Evolutionary conservation across 345 rosid genomes (phyloP), one percentile per base, ranked within the genome.

Genomic region (Capsella bursapastoris): DNA sequence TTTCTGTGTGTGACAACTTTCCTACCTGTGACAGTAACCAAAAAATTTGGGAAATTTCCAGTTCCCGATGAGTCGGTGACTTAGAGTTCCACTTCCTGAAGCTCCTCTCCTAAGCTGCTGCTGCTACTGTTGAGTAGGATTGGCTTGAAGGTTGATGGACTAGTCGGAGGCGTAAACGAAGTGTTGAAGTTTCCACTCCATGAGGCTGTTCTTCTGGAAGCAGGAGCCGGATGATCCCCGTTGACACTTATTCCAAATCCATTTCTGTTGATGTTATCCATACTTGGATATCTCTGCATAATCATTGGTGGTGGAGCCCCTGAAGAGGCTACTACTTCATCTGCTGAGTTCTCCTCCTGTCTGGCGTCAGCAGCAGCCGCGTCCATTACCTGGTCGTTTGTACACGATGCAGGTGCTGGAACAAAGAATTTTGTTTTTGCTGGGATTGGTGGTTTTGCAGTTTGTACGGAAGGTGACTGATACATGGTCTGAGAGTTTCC

Each of bases 341-440:
- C 72, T 48, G 78, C 52, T 67, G 79, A 57, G 62, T 55, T 64
- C 22, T 82, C 86, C 48, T 81, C 86, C 37, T 74, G 84, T 45
- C 68, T 68, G 67, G 78, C 83, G 68, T 92, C 98, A 40, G 81
- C 73, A 51, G 84, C 74, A 38, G 82, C 75, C 40, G 86, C 68
- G 66, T 86, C 88, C 57, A 74, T 79, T 4, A 74, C 60, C 73
- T 81, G 79, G 70, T 89, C 93, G 5, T 72, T n/a, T 84, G 63
- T 22, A 82, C 63, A 31, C 63, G 79, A 48, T 83, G 87, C 59
- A 44, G 89, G 47, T 64, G 74, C 41, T 2, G 99, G 99, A 50
- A 95, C 83, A 73, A 95, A 92, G 75, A 95, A 90, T 57, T 89
- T 95, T 3, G 96, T 85, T 76, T 86, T 88, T 58, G 90, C 82